phyloP scores from a whole-genome alignment of 148 eudicot species.

The Camellia granthamiana region DNA sequence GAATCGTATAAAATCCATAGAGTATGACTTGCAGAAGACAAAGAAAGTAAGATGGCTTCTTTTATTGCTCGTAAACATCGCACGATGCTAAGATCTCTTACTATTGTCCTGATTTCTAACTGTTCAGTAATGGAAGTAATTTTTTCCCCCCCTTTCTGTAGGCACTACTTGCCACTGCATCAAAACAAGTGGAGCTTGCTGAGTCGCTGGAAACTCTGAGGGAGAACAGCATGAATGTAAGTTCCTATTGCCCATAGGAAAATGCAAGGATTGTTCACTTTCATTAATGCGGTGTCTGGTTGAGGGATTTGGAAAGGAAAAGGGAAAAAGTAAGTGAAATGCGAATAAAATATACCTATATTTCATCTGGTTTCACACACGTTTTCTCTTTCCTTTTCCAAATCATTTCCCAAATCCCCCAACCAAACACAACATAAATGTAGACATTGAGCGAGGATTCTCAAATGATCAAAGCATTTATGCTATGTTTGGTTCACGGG shows the following conservation, averaged over 20 bases:
- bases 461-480: background rate
- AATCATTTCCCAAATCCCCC: no score
- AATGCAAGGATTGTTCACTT: background rate
- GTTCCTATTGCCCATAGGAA: slow-evolving; percentile 22
- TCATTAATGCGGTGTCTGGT: no score
- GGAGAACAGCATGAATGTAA: slow-evolving; percentile 60
- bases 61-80: background rate
- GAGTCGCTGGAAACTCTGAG: slow-evolving; percentile 71
- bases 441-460: background rate
- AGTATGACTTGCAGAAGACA: slow-evolving; percentile 91
- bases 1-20: slow-evolving; percentile 79
- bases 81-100: background rate
- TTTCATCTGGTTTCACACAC: no score
- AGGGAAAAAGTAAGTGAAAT: no score
- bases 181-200: slow-evolving; percentile 89
- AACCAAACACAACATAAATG: background rate
- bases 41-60: slow-evolving; percentile 52
- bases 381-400: no score
- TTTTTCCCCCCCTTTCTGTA: slow-evolving; percentile 13
- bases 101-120: slow-evolving; percentile 3
- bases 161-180: slow-evolving; percentile 84
- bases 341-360: no score
- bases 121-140: background rate
- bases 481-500: no score
- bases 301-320: no score